phyloP scores from a whole-genome alignment of 169 alveolate genomes.

The Plasmodium malariae region DNA sequence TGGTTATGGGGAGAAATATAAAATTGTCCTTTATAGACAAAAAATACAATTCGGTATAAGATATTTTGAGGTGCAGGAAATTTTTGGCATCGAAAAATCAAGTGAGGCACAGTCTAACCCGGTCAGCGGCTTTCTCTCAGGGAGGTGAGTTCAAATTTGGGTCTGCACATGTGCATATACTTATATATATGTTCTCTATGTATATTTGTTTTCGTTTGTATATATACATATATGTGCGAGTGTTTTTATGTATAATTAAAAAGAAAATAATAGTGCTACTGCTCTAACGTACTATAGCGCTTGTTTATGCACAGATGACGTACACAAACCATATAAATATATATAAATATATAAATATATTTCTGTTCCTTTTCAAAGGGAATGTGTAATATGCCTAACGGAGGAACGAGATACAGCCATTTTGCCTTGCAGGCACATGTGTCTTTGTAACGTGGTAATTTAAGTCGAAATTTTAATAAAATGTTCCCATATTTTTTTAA shows the following conservation, averaged over 20 bases:
- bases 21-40: slow-evolving; percentile 56
- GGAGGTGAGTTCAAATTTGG: slow-evolving; percentile 31
- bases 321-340: no score
- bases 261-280: no score
- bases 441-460: slow-evolving; percentile 85
- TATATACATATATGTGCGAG: not conserved
- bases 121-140: slow-evolving; percentile 31
- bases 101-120: slow-evolving; percentile 24
- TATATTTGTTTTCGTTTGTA: not conserved
- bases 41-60: slow-evolving; percentile 61
- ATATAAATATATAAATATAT: no score
- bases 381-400: slow-evolving; percentile 86
- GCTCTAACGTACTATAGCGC: no score
- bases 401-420: slow-evolving; percentile 83
- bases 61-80: slow-evolving; percentile 52
- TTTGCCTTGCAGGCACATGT: slow-evolving; percentile 88
- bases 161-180: not conserved
- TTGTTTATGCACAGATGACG: no score
- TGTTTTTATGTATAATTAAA: not conserved
- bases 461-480: not conserved
- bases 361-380: slow-evolving; percentile 44
- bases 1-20: slow-evolving; percentile 17
- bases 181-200: slow-evolving; percentile 6
- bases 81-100: slow-evolving; percentile 70
- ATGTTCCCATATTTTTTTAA: not conserved